Evolutionary conservation across 2,329 filamentous ascomycete species (phyloP).

Genomic region (Hirsutella thompsonii): DNA sequence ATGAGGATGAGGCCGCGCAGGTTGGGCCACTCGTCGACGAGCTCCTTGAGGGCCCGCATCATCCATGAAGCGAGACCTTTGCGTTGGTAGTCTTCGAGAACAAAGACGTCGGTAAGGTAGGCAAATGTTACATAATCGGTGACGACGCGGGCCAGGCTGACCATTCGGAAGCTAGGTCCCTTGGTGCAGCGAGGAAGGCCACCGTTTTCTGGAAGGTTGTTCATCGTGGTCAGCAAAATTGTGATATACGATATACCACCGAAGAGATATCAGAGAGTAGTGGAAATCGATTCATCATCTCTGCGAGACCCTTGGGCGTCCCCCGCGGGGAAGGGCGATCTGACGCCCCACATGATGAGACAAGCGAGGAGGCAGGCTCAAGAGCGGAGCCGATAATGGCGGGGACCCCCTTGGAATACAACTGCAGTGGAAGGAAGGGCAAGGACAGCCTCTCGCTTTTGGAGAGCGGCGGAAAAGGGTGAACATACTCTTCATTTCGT

Average conservation of each 20-base stretch:
- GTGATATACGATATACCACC: too few relatives aligned
- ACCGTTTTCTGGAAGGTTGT: constrained; percentile 14
- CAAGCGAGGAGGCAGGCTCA: too few relatives aligned
- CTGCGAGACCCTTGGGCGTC: too few relatives aligned
- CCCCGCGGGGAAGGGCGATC: too few relatives aligned
- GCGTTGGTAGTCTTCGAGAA: constrained; percentile 45
- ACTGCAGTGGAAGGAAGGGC: not conserved
- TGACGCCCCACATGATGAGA: too few relatives aligned
- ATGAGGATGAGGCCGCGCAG: constrained; percentile 48
- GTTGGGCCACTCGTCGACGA: constrained; percentile 40
- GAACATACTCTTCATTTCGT: constrained; percentile 25
- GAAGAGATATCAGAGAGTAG: too few relatives aligned
- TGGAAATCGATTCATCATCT: not conserved
- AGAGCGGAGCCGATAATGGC: not conserved
- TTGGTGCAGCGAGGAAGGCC: constrained; percentile 14
- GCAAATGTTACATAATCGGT: constrained; percentile 58
- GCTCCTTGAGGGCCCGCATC: constrained; percentile 45
- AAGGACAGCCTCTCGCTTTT: too few relatives aligned
- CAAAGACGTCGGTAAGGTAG: constrained; percentile 56
- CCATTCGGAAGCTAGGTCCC: constrained; percentile 20
- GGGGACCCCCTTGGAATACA: not conserved
- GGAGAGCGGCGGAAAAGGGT: too few relatives aligned
- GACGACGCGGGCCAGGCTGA: constrained; percentile 39
- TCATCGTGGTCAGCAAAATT: constrained; percentile 1
- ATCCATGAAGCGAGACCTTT: constrained; percentile 53